phyloP scores from a whole-genome alignment of 1,284 basidiomycete species.

The Naganishia cerealis region DNA sequence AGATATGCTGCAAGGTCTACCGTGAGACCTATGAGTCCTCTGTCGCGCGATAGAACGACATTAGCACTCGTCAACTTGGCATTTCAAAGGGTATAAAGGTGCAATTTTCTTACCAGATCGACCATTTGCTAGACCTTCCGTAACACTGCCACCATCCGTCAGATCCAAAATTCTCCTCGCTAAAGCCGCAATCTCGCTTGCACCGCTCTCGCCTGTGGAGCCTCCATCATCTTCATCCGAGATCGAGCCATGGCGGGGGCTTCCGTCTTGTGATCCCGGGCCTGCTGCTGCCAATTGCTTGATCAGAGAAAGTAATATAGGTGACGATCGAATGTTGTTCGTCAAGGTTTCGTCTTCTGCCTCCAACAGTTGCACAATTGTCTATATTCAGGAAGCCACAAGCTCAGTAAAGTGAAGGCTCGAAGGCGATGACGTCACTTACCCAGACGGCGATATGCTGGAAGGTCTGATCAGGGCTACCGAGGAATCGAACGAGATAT shows the following conservation, averaged over 20 bases:
- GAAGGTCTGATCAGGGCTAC: slow-evolving; percentile 95
- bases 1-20: neutral
- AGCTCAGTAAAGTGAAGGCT: slow-evolving; percentile 2
- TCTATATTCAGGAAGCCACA: slow-evolving; percentile 51
- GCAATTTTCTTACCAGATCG: slow-evolving; percentile 23
- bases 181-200: slow-evolving; percentile 73
- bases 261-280: slow-evolving; percentile 51
- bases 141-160: slow-evolving; percentile 65
- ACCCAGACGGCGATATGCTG: slow-evolving; percentile 98
- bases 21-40: neutral
- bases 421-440: slow-evolving; percentile 32
- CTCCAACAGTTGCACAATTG: slow-evolving; percentile 93
- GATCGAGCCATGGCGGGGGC: slow-evolving; percentile 57
- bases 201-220: slow-evolving; percentile 54
- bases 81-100: neutral
- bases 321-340: slow-evolving; percentile 80
- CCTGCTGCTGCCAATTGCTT: slow-evolving; percentile 75
- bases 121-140: slow-evolving; percentile 35
- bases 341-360: slow-evolving; percentile 88
- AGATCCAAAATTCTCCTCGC: slow-evolving; percentile 81
- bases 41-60: neutral
- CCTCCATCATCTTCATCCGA: slow-evolving; percentile 73
- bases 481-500: slow-evolving; percentile 92
- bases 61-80: neutral
- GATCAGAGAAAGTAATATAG: slow-evolving; percentile 77